phyloP scores from a whole-genome alignment of 306 rosid species.

The Dalbergia cultrata region DNA sequence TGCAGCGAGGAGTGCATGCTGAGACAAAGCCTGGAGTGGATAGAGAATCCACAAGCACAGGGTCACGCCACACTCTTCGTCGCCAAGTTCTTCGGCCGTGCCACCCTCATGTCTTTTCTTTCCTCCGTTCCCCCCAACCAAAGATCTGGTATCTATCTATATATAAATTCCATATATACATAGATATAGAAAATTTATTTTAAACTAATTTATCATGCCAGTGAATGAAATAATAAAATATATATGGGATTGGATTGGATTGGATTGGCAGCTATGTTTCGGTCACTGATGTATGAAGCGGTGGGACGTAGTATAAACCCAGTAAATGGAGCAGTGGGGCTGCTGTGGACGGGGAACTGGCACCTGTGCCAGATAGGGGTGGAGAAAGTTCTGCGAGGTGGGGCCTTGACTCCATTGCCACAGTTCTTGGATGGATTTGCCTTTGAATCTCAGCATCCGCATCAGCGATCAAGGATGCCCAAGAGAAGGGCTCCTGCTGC shows the following conservation, averaged over 20 bases:
- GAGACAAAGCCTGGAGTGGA: slow-evolving; percentile 55
- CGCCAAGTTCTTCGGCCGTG: slow-evolving; percentile 75
- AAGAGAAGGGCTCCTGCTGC: too few species aligned
- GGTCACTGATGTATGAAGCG: slow-evolving; percentile 74
- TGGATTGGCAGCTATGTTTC: slow-evolving; percentile 51
- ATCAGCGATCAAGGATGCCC: too few species aligned
- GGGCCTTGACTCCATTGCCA: slow-evolving; percentile 51
- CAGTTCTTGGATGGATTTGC: background rate
- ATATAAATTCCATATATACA: too few species aligned
- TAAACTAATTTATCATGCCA: too few species aligned
- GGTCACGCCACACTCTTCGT: slow-evolving; percentile 68
- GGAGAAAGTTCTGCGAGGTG: slow-evolving; percentile 63
- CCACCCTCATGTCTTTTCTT: slow-evolving; percentile 67
- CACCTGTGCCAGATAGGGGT: slow-evolving; percentile 68
- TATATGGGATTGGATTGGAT: too few species aligned
- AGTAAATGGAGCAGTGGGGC: slow-evolving; percentile 76
- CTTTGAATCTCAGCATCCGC: too few species aligned
- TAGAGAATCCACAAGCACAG: slow-evolving; percentile 59
- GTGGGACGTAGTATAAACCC: slow-evolving; percentile 76
- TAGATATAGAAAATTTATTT: too few species aligned
- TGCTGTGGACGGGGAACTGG: slow-evolving; percentile 76
- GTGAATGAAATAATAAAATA: too few species aligned
- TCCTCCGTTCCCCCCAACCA: slow-evolving; percentile 56
- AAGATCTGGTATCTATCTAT: slow-evolving; percentile 48
- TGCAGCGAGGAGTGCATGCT: slow-evolving; percentile 68